Base-by-base conservation (phyloP, 352 stramenopile genomes). In the Plasmopara muralis region DNA sequence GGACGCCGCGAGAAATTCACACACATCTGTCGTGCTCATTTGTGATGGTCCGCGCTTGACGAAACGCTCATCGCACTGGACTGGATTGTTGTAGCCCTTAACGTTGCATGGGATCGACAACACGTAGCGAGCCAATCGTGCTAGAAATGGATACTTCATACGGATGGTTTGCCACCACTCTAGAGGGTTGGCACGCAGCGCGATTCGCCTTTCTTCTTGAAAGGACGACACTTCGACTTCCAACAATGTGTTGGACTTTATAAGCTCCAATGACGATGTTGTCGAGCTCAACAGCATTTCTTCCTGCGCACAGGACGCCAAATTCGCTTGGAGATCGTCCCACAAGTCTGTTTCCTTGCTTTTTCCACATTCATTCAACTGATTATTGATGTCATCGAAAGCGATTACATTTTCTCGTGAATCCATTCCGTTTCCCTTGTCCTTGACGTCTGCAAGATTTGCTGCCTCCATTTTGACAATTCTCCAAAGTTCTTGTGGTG, bases 201-300 rank as follows among this genome's bases (percentile, higher is more conserved):
- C 64, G 31, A 89, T 85, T 10, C 65, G 64, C 0, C 60, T 59
- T 61, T 87, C 79, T 57, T 87, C 79, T 33, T 87, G 77, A 38
- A 88, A 84, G 43, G 87, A 88, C 9, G 77, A 87, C 5, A 89
- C 79, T 57, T 89, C 79, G 16, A 89, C 72, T 55, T 89, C 77
- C 4, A 89, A 50, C 44, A 87, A 60, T 41, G 87, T 89, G n/a
- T 62, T 86, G 4, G 77, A 87, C 53, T 87, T 87, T 10, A 66
- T 72, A 9, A 85, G 60, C 39, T 89, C 79, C 9, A 87, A 34
- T 6, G 77, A 68, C 9, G 79, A 77, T 61, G 87, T 89, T 16
- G 76, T 68, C 9, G 74, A 76, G 46, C 66, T 75, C 42, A 87
- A 48, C n/a, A 86, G 50, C 73, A 89, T 73, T 50, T 87, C 75